A percentile compares a stretch with the other conserved stretches of the same genome.
Evolutionary conservation across 805 yeast genomes (phyloP).

Genomic region (Isabelozyma gotoi): DNA sequence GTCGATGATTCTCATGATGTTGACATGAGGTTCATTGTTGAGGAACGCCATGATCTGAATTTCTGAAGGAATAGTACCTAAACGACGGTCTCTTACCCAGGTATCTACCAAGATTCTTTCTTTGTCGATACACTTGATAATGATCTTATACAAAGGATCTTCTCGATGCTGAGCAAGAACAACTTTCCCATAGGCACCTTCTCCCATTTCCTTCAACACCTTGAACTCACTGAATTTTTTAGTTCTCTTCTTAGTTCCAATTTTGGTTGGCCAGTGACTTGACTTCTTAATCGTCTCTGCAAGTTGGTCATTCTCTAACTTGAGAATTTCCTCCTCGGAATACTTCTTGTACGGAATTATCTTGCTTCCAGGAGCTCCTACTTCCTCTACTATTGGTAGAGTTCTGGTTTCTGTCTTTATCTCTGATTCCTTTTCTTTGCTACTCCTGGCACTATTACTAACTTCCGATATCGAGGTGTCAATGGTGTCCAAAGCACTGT

Average conservation of each 20-base stretch:
- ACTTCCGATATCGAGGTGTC: slow-evolving; percentile 5
- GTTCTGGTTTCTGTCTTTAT: no score
- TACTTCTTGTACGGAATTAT: slow-evolving; percentile 16
- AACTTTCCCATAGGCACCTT: slow-evolving; percentile 96
- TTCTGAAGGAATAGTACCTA: slow-evolving; percentile 96
- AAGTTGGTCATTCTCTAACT: slow-evolving; percentile 46
- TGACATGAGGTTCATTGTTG: slow-evolving; percentile 77
- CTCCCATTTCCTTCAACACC: slow-evolving; percentile 79
- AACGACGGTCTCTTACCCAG: slow-evolving; percentile 89
- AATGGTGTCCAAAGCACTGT: slow-evolving; percentile 2
- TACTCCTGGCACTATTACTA: no score
- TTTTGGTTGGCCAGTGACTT: slow-evolving; percentile 46
- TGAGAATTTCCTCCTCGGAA: slow-evolving; percentile 44
- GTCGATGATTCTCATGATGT: slow-evolving; percentile 80
- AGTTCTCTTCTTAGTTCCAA: slow-evolving; percentile 67
- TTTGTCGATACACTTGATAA: slow-evolving; percentile 86
- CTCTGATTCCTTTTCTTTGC: not conserved
- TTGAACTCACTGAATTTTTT: slow-evolving; percentile 72
- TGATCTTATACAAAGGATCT: slow-evolving; percentile 64
- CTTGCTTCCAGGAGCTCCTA: no score
- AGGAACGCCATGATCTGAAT: slow-evolving; percentile 89
- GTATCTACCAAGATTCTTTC: slow-evolving; percentile 94
- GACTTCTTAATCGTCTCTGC: slow-evolving; percentile 36
- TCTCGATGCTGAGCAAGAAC: slow-evolving; percentile 68
- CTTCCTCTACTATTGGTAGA: no score